A percentile compares a stretch with the other conserved stretches of the same genome.
These are phyloP conservation scores for Solanum peruvianum DNA, from an alignment of 257 asterid genomes.

Conservation along the genomic window DNA sequence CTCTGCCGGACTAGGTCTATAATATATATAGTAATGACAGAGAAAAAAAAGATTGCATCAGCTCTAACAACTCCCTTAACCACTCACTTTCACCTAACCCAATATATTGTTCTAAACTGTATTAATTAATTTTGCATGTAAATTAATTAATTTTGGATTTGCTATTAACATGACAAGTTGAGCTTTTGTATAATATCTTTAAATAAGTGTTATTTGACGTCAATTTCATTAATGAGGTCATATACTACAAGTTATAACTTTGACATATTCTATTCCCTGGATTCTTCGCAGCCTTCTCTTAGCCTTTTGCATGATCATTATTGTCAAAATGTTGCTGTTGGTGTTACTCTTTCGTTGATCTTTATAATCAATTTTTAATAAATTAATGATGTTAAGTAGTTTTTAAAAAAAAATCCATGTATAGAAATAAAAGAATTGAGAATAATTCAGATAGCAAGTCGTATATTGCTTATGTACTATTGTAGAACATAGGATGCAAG, in stretches of 20 bases:
- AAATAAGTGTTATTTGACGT: neutral
- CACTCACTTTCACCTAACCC: conserved; percentile 35
- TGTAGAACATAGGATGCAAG: no score
- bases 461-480: no score
- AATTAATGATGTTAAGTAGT: neutral
- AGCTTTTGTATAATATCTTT: conserved; percentile 4
- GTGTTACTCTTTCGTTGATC: neutral
- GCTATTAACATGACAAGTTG: conserved; percentile 39
- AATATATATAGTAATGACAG: neutral
- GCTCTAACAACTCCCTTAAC: neutral
- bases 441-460: neutral
- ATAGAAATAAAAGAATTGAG: neutral
- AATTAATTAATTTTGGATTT: conserved; percentile 13
- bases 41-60: neutral
- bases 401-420: no score
- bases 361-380: no score
- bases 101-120: conserved; percentile 22
- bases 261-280: neutral
- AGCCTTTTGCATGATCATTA: neutral
- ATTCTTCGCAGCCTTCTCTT: neutral
- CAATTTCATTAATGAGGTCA: neutral
- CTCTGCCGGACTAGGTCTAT: conserved; percentile 22
- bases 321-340: neutral
- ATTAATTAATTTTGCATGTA: conserved; percentile 29
- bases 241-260: neutral